Conservation (phyloP, 176 grass and related monocot genomes). For the Phragmites australis region DNA sequence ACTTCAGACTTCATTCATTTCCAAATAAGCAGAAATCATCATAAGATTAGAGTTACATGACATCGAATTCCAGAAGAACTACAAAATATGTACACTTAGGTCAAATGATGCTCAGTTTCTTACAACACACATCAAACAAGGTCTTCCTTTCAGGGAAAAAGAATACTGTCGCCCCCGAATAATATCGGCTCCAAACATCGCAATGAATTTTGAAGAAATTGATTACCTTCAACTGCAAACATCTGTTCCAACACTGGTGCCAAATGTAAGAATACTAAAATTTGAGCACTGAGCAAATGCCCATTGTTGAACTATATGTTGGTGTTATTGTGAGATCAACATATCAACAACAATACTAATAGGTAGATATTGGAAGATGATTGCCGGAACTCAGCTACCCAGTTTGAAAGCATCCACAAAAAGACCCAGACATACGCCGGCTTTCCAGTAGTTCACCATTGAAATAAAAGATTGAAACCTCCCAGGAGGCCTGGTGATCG, state of each 20-base stretch:
- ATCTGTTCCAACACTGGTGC: background rate
- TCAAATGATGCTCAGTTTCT: background rate
- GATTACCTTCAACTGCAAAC: background rate
- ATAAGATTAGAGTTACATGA: background rate
- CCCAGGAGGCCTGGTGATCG: slow-evolving; percentile 39
- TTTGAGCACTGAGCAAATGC: background rate
- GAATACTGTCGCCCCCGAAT: background rate
- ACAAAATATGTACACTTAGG: slow-evolving; percentile 19
- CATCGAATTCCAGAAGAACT: background rate
- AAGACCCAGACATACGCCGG: slow-evolving; percentile 82
- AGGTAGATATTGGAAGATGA: background rate
- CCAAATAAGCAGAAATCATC: background rate
- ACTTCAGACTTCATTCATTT: background rate
- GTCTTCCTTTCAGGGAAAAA: background rate
- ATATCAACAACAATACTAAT: background rate
- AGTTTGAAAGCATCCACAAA: slow-evolving; percentile 96
- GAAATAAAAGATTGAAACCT: slow-evolving; percentile 60
- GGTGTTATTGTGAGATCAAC: background rate
- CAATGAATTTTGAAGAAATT: background rate
- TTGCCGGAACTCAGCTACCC: slow-evolving; percentile 56
- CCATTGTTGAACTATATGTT: background rate
- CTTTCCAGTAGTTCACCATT: slow-evolving; percentile 94
- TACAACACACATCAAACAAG: background rate
- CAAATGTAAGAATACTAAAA: background rate
- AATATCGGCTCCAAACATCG: background rate